Base-by-base conservation (phyloP, 2,329 filamentous ascomycete genomes). In the Venturia pyrina region DNA sequence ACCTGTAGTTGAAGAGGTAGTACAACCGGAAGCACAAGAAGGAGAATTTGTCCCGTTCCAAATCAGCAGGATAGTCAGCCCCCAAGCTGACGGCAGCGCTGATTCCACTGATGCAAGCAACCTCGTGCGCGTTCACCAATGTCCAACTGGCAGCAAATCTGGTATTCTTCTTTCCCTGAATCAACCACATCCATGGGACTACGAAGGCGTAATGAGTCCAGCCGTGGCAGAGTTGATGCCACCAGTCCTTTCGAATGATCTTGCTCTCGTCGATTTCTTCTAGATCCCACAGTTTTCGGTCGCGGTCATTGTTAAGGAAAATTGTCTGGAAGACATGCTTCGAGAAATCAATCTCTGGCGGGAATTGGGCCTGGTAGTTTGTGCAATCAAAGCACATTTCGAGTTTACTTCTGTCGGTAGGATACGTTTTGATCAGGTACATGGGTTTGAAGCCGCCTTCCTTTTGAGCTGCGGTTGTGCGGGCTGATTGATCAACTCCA, bases 291-390 rank as follows among this genome's bases (percentile, higher is more conserved):
- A 87, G 72, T 37, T 86, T 74, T 8, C 77, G 74, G 67, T 83
- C 80, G 1, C 80, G 72, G 3, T 80, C 75, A 66, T 86, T 85
- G 73, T 88, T 84, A 5, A 89, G 78, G 71, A 87, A 88, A 64
- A 88, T 88, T 10, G 84, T 87, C 69, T 91, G 88, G 73, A 89
- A 91, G 19, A 91, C 83, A 70, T 89, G 87, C 63, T 83, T 79
- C 34, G 84, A 81, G 64, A 83, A 81, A 0, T 80, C 79, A 0
- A 83, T 77, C 1, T 78, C 74, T 3, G 78, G 73, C 1, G 85
- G 85, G 68, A 91, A 88, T 72, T 91, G 88, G 57, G 86, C 82
- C 73, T 91, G 88, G 75, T 91, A 90, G 73, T 90, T 89, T 46
- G 86, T 88, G 76, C 87, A 89, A 74, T 91, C 87, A 75, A 90